Evolutionary conservation across 306 rosid genomes (phyloP).

Genomic region (Pyrus pyrifolia): DNA sequence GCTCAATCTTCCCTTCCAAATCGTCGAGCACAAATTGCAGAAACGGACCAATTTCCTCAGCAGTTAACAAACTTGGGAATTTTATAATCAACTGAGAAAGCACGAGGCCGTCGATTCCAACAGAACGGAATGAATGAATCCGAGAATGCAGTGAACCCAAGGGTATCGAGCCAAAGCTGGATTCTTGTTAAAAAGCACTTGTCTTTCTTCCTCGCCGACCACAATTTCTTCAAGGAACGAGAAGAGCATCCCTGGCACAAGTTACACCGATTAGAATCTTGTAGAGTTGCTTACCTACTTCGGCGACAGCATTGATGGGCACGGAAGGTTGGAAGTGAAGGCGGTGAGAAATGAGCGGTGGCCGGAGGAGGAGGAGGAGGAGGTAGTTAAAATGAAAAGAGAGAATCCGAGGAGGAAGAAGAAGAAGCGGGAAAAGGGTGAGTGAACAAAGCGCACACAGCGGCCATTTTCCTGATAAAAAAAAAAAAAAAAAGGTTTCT

Average conservation of each 20-base stretch:
- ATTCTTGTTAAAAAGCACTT: slow-evolving; percentile 30
- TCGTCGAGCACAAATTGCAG: slow-evolving; percentile 36
- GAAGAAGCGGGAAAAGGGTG: slow-evolving; percentile 11
- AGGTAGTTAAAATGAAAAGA: background rate
- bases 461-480: slow-evolving; percentile 18
- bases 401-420: slow-evolving; percentile 13
- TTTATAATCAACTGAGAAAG: slow-evolving; percentile 31
- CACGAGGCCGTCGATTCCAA: slow-evolving; percentile 39
- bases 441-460: slow-evolving; percentile 3
- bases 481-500: background rate
- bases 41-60: slow-evolving; percentile 35
- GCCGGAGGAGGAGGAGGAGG: background rate
- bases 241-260: slow-evolving; percentile 35
- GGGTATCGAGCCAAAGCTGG: slow-evolving; percentile 24
- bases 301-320: background rate
- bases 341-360: background rate
- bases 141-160: slow-evolving; percentile 38
- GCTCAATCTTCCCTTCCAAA: slow-evolving; percentile 40
- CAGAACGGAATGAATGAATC: slow-evolving; percentile 33
- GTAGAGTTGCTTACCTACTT: slow-evolving; percentile 34
- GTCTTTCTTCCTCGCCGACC: slow-evolving; percentile 28
- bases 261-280: background rate
- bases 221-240: slow-evolving; percentile 51
- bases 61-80: slow-evolving; percentile 36
- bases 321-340: slow-evolving; percentile 10